Evolutionary conservation across 2,329 filamentous ascomycete species (phyloP).

Genomic region (Zymoseptoria ardabiliae): DNA sequence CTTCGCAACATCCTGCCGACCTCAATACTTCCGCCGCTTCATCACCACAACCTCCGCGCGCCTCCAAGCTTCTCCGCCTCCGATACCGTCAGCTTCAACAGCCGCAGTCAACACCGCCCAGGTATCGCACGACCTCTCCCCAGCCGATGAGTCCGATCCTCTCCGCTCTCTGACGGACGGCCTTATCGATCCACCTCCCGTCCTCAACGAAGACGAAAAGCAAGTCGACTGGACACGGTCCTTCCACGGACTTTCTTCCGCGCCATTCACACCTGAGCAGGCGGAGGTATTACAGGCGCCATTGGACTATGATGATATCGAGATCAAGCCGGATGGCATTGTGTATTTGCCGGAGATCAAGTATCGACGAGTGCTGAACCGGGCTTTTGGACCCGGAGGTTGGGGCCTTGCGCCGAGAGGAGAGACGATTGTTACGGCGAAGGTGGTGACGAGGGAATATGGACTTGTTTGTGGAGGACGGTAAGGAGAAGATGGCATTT

Average conservation of each 20-base stretch:
- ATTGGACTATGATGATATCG: slow-evolving; percentile 67
- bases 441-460: slow-evolving; percentile 81
- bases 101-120: slow-evolving; percentile 11
- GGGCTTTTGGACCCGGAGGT: slow-evolving; percentile 85
- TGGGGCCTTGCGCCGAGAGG: slow-evolving; percentile 90
- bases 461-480: slow-evolving; percentile 80
- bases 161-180: slow-evolving; percentile 42
- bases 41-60: slow-evolving; percentile 7
- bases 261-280: slow-evolving; percentile 64
- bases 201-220: slow-evolving; percentile 41
- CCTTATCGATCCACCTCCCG: slow-evolving; percentile 44
- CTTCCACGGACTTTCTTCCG: slow-evolving; percentile 68
- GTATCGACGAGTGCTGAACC: slow-evolving; percentile 83
- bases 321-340: slow-evolving; percentile 96
- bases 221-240: slow-evolving; percentile 76
- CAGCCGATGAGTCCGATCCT: slow-evolving; percentile 17
- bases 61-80: slow-evolving; percentile 13
- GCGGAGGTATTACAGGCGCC: slow-evolving; percentile 61
- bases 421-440: slow-evolving; percentile 76
- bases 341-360: slow-evolving; percentile 97
- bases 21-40: slow-evolving; percentile 2
- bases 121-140: slow-evolving; percentile 16
- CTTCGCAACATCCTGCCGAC: slow-evolving; percentile 11
- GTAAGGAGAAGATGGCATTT: slow-evolving; percentile 45
- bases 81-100: slow-evolving; percentile 6